Conservation (phyloP, 1,284 basidiomycete species). For the Malassezia japonica region DNA sequence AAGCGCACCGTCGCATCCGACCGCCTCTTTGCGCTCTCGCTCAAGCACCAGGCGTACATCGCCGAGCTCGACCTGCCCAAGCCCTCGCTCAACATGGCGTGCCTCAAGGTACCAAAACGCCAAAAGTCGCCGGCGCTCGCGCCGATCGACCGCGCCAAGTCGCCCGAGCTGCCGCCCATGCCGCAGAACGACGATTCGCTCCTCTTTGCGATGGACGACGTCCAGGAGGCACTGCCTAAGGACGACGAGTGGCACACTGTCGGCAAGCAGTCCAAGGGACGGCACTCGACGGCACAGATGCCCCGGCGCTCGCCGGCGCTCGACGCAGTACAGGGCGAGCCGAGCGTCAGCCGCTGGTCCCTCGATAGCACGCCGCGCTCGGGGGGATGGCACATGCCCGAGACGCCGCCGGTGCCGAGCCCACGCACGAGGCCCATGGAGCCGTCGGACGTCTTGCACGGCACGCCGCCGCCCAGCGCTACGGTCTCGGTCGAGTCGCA, state of each 20-base stretch:
- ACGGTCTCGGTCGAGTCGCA: constrained; percentile 14
- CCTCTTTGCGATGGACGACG: constrained; percentile 18
- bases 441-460: neutral
- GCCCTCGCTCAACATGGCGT: constrained; percentile 49
- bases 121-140: constrained; percentile 2
- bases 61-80: constrained; percentile 67
- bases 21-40: constrained; percentile 58
- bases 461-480: neutral
- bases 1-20: constrained; percentile 59
- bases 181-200: constrained; percentile 3
- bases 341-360: neutral
- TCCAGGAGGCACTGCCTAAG: constrained; percentile 3
- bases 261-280: neutral
- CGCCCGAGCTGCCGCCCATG: neutral
- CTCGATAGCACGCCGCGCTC: neutral
- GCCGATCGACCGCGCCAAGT: neutral
- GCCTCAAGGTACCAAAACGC: constrained; percentile 30
- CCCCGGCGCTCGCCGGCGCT: neutral
- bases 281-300: neutral
- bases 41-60: constrained; percentile 67
- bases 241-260: neutral
- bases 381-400: neutral
- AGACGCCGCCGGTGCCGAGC: neutral
- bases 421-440: neutral
- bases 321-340: neutral